Evolutionary conservation across 208 protist genomes (phyloP), one percentile per base, ranked within the genome.

Genomic region (Leishmania martiniquensis): DNA sequence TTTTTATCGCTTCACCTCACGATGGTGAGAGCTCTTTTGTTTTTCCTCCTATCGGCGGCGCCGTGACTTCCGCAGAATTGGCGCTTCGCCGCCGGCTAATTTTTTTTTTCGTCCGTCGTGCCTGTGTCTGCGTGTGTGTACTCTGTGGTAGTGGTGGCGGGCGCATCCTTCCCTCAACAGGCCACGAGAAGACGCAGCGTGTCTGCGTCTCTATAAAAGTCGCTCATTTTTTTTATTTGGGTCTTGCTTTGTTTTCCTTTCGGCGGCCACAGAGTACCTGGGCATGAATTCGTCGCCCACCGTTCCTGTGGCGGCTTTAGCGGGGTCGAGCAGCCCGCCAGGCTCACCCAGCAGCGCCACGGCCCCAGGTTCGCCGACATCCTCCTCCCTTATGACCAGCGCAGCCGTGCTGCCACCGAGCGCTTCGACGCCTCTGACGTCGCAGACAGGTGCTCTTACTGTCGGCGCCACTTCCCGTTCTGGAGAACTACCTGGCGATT

Each of bases 281-380:
- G 15, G 29, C 70, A 74, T 59, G 49, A 55, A 29, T n/a, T 72
- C 52, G 37, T 25, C n/a, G 32, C 34, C 52, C 25, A 25, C 70
- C 22, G 70, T 13, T 34, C 22, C 51, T 20, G 52, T 39, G 52
- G 52, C 52, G 4, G 4, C 70, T 74, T 29, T 44, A 12, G n/a
- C 68, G 17, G 34, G 10, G 72, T 66, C 60, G 32, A n/a, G 52
- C 55, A 72, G 76, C 20, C 76, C 72, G 1, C 72, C 86, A 1
- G 81, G 75, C 62, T 81, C 83, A 6, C 66, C 84, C 49, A 76
- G 42, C 0, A 75, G 63, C n/a, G 62, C 74, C 42, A 72, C 83
- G 4, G 75, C 81, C 52, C 74, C 74, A 1, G 74, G n/a, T 6
- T 81, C 78, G 42, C 82, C 75, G n/a, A 17, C 51, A 4, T 52